A percentile compares a stretch with the other conserved stretches of the same genome.
phyloP scores from a whole-genome alignment of 768 basidiomycete genomes.

The Leccinum disarticulatum region DNA sequence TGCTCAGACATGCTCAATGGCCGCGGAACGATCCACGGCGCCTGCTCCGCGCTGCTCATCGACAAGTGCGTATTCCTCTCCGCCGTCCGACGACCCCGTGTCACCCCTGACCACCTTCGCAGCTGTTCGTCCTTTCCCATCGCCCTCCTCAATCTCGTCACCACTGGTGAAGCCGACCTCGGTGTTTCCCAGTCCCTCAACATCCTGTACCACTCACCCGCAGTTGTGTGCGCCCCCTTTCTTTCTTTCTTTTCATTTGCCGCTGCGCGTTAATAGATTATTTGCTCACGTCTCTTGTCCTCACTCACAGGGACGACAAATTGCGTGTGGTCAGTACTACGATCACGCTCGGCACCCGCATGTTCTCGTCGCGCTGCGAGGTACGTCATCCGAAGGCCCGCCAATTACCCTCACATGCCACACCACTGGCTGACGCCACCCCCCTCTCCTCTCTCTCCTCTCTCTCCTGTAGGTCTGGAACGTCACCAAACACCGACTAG shows the following conservation, averaged over 20 bases:
- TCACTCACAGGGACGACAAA: slow-evolving; percentile 42
- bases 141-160: slow-evolving; percentile 31
- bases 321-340: slow-evolving; percentile 54
- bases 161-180: slow-evolving; percentile 25
- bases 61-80: slow-evolving; percentile 42
- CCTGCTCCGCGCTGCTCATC: slow-evolving; percentile 53
- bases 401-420: background rate
- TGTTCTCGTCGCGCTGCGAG: slow-evolving; percentile 50
- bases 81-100: background rate
- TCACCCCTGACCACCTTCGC: background rate
- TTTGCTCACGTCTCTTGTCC: background rate
- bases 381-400: slow-evolving; percentile 26
- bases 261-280: background rate
- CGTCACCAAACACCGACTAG: slow-evolving; percentile 47
- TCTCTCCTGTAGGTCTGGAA: slow-evolving; percentile 51
- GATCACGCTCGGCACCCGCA: slow-evolving; percentile 47
- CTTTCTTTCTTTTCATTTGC: background rate
- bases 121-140: slow-evolving; percentile 55
- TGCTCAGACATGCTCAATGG: slow-evolving; percentile 57
- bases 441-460: background rate
- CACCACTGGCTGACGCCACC: background rate
- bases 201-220: slow-evolving; percentile 58
- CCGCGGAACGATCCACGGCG: slow-evolving; percentile 50
- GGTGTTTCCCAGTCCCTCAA: slow-evolving; percentile 54
- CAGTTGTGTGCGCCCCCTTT: slow-evolving; percentile 35